Conservation (phyloP, 2,329 filamentous ascomycete genomes). For the Leptosphaerulina australis region DNA sequence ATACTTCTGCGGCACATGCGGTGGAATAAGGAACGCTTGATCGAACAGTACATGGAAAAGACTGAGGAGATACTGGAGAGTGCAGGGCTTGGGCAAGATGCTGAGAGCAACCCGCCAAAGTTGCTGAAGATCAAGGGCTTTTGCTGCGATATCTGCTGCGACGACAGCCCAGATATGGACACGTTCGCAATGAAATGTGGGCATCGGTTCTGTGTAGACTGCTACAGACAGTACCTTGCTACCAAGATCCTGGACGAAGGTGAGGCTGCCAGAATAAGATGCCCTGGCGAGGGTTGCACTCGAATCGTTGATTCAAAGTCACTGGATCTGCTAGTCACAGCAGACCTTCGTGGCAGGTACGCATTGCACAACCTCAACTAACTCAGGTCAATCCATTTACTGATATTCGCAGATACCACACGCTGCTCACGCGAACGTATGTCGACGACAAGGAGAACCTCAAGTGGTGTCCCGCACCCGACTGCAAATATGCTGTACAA, state of each 20-base stretch:
- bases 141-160: slow-evolving; percentile 93
- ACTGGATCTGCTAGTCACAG: slow-evolving; percentile 73
- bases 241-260: slow-evolving; percentile 97
- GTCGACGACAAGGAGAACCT: slow-evolving; percentile 95
- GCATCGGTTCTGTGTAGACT: slow-evolving; percentile 90
- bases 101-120: slow-evolving; percentile 60
- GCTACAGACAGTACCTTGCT: slow-evolving; percentile 86
- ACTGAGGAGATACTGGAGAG: slow-evolving; percentile 79
- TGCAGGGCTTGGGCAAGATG: slow-evolving; percentile 73
- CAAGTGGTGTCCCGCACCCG: slow-evolving; percentile 98
- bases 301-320: slow-evolving; percentile 91
- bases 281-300: slow-evolving; percentile 84
- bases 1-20: slow-evolving; percentile 87
- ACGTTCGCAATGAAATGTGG: slow-evolving; percentile 95
- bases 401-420: slow-evolving; percentile 69
- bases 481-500: slow-evolving; percentile 91
- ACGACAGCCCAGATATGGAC: slow-evolving; percentile 76
- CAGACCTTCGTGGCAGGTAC: slow-evolving; percentile 62
- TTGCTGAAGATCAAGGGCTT: slow-evolving; percentile 77
- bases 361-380: slow-evolving; percentile 18
- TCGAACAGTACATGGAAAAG: slow-evolving; percentile 95
- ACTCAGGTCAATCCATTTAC: not conserved
- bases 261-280: slow-evolving; percentile 92
- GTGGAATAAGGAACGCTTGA: slow-evolving; percentile 95
- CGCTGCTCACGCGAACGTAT: slow-evolving; percentile 88